Conservation (phyloP, 164 flowering plant genomes). For the Chimonanthus salicifolius region DNA sequence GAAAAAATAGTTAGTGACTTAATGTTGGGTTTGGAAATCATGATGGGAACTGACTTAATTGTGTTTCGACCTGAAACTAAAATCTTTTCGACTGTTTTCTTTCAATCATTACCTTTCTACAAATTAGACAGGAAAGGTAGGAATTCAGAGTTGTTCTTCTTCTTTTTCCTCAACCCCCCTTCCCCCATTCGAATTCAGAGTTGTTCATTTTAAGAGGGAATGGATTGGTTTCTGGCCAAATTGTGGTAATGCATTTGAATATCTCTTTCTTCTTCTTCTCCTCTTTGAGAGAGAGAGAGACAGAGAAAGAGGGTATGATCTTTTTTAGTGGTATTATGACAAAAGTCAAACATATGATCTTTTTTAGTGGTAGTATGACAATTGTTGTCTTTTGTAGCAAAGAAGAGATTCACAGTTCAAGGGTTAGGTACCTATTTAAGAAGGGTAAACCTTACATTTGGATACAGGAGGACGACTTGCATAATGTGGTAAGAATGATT, state of each 20-base stretch:
- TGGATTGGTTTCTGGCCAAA: neutral
- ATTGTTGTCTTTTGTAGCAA: conserved; percentile 38
- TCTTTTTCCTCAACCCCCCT: too few species aligned
- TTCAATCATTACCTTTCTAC: neutral
- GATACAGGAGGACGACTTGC: conserved; percentile 74
- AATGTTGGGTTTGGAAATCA: neutral
- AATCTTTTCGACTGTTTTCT: neutral
- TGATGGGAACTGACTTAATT: neutral
- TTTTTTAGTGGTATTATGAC: too few species aligned
- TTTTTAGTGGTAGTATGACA: neutral
- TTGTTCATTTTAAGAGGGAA: neutral
- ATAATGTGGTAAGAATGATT: conserved; percentile 56
- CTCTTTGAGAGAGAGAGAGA: too few species aligned
- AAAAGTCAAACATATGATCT: neutral
- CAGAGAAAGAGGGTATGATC: too few species aligned
- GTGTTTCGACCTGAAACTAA: neutral
- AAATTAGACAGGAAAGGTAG: neutral
- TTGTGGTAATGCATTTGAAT: neutral
- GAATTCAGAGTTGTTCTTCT: neutral
- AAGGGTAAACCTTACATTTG: conserved; percentile 76
- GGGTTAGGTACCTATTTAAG: conserved; percentile 59
- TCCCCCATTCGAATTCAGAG: too few species aligned
- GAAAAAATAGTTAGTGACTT: neutral
- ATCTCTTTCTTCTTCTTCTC: too few species aligned
- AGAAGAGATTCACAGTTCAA: conserved; percentile 56